phyloP scores from a whole-genome alignment of 179 eudicot species.

The Heliamphora pulchella region DNA sequence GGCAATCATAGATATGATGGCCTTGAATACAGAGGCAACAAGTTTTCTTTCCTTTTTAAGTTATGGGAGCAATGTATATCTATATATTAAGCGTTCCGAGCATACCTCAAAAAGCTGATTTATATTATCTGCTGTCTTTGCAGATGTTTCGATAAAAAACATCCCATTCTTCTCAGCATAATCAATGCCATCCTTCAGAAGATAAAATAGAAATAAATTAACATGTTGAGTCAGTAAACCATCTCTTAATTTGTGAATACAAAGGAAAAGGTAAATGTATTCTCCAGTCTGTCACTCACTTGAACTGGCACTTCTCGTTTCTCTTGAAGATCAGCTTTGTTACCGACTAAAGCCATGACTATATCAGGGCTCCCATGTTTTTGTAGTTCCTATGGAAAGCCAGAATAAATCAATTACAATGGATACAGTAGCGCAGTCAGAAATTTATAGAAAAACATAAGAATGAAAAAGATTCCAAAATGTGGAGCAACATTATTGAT shows the following conservation, averaged over 20 bases:
- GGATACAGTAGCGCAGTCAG: background rate
- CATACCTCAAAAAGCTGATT: constrained; percentile 89
- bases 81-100: background rate
- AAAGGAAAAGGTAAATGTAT: background rate
- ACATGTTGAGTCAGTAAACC: background rate
- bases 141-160: constrained; percentile 97
- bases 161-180: constrained; percentile 91
- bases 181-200: constrained; percentile 60
- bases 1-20: background rate
- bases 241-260: background rate
- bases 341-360: constrained; percentile 95
- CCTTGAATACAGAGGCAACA: background rate
- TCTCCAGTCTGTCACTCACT: constrained; percentile 37
- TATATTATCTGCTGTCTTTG: constrained; percentile 94
- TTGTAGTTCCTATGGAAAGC: constrained; percentile 58
- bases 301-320: constrained; percentile 70
- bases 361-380: constrained; percentile 94
- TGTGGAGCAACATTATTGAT: background rate
- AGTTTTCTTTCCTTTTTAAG: background rate
- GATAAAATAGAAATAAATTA: background rate
- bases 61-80: background rate
- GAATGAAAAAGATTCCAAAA: background rate
- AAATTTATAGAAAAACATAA: background rate
- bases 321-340: constrained; percentile 91
- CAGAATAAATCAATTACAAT: background rate